These are phyloP conservation scores for Fusarium xyrophilum DNA, from an alignment of 2,329 filamentous ascomycete genomes.

Conservation along the genomic window DNA sequence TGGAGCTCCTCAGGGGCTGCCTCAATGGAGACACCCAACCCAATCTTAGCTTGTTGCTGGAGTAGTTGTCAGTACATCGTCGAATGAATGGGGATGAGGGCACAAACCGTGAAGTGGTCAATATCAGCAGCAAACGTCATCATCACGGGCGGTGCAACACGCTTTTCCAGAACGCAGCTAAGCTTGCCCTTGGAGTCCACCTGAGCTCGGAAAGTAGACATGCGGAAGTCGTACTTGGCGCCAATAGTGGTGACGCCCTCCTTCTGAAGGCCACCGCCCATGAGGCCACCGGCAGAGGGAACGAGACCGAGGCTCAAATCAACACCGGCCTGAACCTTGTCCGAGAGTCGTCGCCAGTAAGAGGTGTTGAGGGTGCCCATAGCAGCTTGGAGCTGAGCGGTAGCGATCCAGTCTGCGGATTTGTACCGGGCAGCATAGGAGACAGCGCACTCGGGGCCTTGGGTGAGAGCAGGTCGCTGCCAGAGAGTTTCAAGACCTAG, in stretches of 20 bases:
- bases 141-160: constrained; percentile 88
- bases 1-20: constrained; percentile 83
- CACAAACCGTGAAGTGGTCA: constrained; percentile 89
- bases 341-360: constrained; percentile 92
- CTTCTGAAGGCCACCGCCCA: constrained; percentile 78
- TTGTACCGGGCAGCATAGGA: constrained; percentile 95
- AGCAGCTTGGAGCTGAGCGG: constrained; percentile 80
- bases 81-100: background rate
- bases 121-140: constrained; percentile 97
- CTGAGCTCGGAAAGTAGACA: constrained; percentile 94
- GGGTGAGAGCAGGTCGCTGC: constrained; percentile 83
- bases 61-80: constrained; percentile 26
- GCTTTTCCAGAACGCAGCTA: constrained; percentile 92
- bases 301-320: constrained; percentile 90
- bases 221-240: constrained; percentile 97
- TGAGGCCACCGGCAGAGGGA: constrained; percentile 68
- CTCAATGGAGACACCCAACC: constrained; percentile 91
- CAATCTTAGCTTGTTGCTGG: constrained; percentile 93
- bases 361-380: constrained; percentile 88
- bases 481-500: constrained; percentile 92
- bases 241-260: constrained; percentile 92
- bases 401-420: constrained; percentile 89
- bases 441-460: constrained; percentile 88
- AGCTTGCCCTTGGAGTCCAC: constrained; percentile 95
- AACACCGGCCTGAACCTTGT: constrained; percentile 95